Evolutionary conservation across 2,329 filamentous ascomycete species (phyloP), one percentile per base, ranked within the genome.

Genomic region (Incumbomyces lentus): DNA sequence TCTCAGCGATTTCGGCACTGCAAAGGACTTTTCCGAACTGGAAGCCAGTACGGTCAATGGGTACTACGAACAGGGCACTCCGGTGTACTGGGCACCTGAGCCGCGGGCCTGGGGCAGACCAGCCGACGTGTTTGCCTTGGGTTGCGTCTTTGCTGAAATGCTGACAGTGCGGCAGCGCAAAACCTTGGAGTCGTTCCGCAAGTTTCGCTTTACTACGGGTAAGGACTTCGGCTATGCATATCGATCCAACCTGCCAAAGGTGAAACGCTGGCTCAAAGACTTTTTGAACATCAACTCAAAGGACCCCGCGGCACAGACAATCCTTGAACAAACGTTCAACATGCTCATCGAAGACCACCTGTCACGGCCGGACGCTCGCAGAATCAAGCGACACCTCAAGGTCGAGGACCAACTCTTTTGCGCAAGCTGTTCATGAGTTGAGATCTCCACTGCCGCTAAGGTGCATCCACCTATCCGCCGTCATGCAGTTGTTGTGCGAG

Each of bases 1-100:
- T 32, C 41, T 57, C 7, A 40, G 42, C 11, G 55, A 56, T 44
- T 56, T 57, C 46, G 53, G 55, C 6, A 38, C 48, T 2, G 38
- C 50, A 12, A 33, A 37, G n/a, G 40, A 52, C 30, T 52, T 45
- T 32, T 37, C 44, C 17, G 50, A 47, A 2, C 14, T 35, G 10
- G 40, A 32, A 14, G 14, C 17, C 12, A 50, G 48, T 16, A 52
- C 40, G 1, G 43, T 35, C 11, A 42, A 44, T 12, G 37, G 35
- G 13, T 11, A 36, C 16, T n/a, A 22, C 13, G 29, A 29, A 11
- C 12, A 14, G 3, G 38, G 36, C 17, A 40, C 44, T n/a, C 36
- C 38, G 8, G 44, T 41, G 2, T 47, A 47, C 29, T 40, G 19
- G 16, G 44, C 44, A 7, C 44, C 44, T 33, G 44, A 47, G 19